These are phyloP conservation scores for Chlorencoelia australis DNA, from an alignment of 2,329 filamentous ascomycete genomes.

Conservation along the genomic window DNA sequence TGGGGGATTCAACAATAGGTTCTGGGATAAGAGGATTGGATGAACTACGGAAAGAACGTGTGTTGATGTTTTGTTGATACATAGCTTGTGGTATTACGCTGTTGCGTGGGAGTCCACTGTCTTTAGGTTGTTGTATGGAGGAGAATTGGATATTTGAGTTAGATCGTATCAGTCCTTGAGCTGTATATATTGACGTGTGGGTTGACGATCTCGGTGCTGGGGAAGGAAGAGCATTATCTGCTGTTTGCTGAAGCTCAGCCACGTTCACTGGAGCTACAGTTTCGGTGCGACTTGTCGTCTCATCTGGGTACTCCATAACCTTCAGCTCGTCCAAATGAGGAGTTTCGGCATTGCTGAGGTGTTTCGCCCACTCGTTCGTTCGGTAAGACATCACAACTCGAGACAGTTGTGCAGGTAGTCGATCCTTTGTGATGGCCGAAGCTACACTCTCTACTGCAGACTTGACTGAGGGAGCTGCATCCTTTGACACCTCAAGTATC, in stretches of 20 bases:
- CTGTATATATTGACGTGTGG: constrained; percentile 11
- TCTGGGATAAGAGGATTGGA: constrained; percentile 26
- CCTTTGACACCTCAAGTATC: too few relatives aligned
- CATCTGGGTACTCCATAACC: constrained; percentile 33
- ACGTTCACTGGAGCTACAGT: constrained; percentile 51
- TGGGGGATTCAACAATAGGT: constrained; percentile 29
- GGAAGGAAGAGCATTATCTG: constrained; percentile 22
- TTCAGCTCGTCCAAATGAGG: constrained; percentile 56
- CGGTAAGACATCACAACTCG: constrained; percentile 73
- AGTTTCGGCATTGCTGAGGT: constrained; percentile 65
- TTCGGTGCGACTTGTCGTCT: constrained; percentile 37
- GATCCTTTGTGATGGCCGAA: constrained; percentile 45
- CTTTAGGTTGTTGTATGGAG: background rate
- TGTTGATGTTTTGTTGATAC: constrained; percentile 9
- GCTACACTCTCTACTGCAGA: constrained; percentile 35
- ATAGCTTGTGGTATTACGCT: constrained; percentile 5
- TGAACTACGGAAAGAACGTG: constrained; percentile 22
- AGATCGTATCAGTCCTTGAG: constrained; percentile 9
- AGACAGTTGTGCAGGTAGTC: constrained; percentile 61
- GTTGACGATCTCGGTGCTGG: constrained; percentile 13
- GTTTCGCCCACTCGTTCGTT: constrained; percentile 95
- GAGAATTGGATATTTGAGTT: constrained; percentile 10
- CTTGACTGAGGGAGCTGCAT: constrained; percentile 26
- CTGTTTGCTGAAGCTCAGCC: constrained; percentile 54
- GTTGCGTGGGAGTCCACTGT: background rate